These are phyloP conservation scores for Phytophthora pini DNA, from an alignment of 352 stramenopile genomes.

Conservation along the genomic window DNA sequence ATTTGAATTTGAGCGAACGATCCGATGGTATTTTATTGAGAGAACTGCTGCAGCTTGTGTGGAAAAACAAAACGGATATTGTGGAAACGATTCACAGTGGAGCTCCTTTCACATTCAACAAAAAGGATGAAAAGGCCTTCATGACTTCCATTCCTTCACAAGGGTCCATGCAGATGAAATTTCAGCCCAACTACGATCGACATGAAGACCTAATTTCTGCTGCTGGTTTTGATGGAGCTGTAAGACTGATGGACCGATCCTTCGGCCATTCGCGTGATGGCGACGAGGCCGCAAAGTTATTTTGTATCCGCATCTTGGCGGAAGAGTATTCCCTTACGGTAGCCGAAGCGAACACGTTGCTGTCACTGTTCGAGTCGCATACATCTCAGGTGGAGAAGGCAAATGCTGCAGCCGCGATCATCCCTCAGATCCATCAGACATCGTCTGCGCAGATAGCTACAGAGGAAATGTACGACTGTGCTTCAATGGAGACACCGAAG, in stretches of 20 bases:
- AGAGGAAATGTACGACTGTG: conserved; percentile 65
- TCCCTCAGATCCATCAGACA: conserved; percentile 64
- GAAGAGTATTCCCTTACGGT: conserved; percentile 71
- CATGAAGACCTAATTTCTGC: conserved; percentile 57
- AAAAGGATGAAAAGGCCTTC: conserved; percentile 65
- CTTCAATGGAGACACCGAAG: conserved; percentile 55
- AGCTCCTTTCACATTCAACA: conserved; percentile 51
- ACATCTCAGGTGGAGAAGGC: conserved; percentile 79
- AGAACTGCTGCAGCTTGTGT: conserved; percentile 62
- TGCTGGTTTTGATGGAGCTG: conserved; percentile 46
- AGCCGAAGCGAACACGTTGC: conserved; percentile 58
- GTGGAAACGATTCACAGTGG: conserved; percentile 59
- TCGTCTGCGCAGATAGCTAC: conserved; percentile 4
- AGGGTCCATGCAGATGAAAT: conserved; percentile 59
- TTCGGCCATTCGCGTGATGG: conserved; percentile 54
- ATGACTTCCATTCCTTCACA: conserved; percentile 44
- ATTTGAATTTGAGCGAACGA: conserved; percentile 57
- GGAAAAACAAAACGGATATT: conserved; percentile 66
- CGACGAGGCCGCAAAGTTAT: conserved; percentile 64
- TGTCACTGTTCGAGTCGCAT: conserved; percentile 66
- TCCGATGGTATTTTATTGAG: conserved; percentile 60
- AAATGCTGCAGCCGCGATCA: conserved; percentile 60
- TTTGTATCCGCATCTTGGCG: conserved; percentile 66
- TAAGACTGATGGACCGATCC: conserved; percentile 50
- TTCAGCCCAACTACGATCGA: conserved; percentile 68